Percentiles rank a stretch among this genome's conserved stretches.
These are phyloP conservation scores for Trichoderma gracile DNA, from an alignment of 2,329 filamentous ascomycete species.

Conservation along the genomic window DNA sequence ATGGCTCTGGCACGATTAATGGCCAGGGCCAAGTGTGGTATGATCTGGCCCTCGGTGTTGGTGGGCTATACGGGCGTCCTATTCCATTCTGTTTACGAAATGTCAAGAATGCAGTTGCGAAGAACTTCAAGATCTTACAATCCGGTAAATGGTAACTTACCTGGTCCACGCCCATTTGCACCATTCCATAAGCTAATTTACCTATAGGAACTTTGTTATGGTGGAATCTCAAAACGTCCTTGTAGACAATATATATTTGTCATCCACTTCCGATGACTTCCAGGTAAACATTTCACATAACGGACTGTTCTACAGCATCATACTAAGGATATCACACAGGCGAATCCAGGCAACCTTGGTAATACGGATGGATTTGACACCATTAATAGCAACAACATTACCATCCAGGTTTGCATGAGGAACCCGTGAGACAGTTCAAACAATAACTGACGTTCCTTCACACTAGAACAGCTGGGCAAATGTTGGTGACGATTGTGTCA, in stretches of 20 bases:
- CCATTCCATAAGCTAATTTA: not conserved
- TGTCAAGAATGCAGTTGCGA: constrained; percentile 7
- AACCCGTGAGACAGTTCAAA: not conserved
- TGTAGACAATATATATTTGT: constrained; percentile 17
- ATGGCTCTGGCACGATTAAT: constrained; percentile 12
- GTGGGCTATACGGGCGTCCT: constrained; percentile 9
- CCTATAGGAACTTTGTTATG: constrained; percentile 13
- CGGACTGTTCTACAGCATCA: not conserved
- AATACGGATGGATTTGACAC: constrained; percentile 15
- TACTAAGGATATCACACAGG: not conserved
- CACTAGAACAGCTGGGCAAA: constrained; percentile 11
- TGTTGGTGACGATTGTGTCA: constrained; percentile 13
- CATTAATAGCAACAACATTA: constrained; percentile 16
- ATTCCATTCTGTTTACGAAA: constrained; percentile 14
- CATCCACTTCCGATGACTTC: constrained; percentile 6
- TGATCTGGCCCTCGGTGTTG: not conserved
- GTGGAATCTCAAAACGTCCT: constrained; percentile 14
- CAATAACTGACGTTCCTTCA: not conserved
- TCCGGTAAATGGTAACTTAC: constrained; percentile 7
- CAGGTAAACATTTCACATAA: not conserved
- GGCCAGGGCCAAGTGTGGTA: constrained; percentile 17
- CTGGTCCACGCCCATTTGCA: accelerated
- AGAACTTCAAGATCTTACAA: constrained; percentile 8
- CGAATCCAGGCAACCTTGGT: constrained; percentile 11
- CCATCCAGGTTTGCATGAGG: not conserved